A percentile compares a stretch with the other conserved stretches of the same genome.
Conservation (phyloP, 768 basidiomycete genomes). For the Mycena sanguinolenta region DNA sequence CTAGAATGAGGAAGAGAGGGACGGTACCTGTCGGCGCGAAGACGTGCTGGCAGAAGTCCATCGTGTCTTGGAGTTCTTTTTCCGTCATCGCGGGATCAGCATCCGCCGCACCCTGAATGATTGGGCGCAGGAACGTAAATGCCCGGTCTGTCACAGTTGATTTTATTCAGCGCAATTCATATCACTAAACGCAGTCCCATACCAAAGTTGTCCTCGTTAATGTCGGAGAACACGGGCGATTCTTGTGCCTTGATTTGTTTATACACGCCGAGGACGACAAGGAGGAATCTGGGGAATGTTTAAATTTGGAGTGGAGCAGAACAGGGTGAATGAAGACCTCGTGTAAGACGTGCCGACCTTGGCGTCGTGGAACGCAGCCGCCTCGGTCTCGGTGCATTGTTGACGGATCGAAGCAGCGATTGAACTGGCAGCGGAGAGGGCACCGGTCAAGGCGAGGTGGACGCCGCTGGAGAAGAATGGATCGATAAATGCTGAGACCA, state of each 20-base stretch:
- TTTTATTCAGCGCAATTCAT: too few relatives aligned
- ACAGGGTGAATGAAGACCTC: slow-evolving; percentile 33
- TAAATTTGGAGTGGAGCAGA: too few relatives aligned
- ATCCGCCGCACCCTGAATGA: slow-evolving; percentile 67
- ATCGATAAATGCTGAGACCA: background rate
- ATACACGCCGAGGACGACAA: slow-evolving; percentile 58
- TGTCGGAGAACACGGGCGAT: slow-evolving; percentile 52
- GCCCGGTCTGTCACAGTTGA: slow-evolving; percentile 47
- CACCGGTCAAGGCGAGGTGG: slow-evolving; percentile 57
- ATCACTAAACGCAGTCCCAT: background rate
- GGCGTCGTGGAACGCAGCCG: slow-evolving; percentile 50
- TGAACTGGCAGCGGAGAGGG: slow-evolving; percentile 53
- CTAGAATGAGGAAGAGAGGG: background rate
- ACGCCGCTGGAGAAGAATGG: slow-evolving; percentile 59
- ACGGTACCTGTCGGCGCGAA: slow-evolving; percentile 43
- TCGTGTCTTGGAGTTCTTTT: slow-evolving; percentile 58
- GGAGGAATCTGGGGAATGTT: slow-evolving; percentile 45
- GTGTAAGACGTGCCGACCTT: slow-evolving; percentile 54
- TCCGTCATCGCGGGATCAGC: slow-evolving; percentile 58
- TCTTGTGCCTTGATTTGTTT: slow-evolving; percentile 58
- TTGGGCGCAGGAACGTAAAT: slow-evolving; percentile 56
- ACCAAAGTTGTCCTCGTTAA: slow-evolving; percentile 58
- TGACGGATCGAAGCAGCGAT: slow-evolving; percentile 54
- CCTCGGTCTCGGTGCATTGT: slow-evolving; percentile 45
- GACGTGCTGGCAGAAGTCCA: slow-evolving; percentile 56